These are phyloP conservation scores for Mucor piriformis DNA, from an alignment of 371 early-diverging fungal genomes.

Conservation along the genomic window DNA sequence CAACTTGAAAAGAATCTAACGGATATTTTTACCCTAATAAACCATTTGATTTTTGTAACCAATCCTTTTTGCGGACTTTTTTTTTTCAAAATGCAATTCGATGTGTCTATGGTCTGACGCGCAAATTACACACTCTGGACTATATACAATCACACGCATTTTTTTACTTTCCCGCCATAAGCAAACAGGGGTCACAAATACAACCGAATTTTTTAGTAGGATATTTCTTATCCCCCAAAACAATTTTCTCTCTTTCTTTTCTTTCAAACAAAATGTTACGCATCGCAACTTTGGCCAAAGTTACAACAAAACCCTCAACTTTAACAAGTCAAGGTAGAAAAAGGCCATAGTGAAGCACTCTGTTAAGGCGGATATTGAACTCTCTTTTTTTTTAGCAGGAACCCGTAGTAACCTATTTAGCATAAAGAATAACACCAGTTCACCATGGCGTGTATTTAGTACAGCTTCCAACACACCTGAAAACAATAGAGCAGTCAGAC, in stretches of 20 bases:
- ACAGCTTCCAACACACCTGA: constrained; percentile 7
- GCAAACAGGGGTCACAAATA: not conserved
- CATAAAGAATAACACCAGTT: not conserved
- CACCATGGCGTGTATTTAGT: constrained; percentile 14
- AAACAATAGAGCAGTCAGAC: constrained; percentile 14
- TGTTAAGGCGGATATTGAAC: constrained; percentile 1
- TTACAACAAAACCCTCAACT: not conserved
- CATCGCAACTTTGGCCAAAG: not conserved
- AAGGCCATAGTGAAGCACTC: too few relatives aligned
- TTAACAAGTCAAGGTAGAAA: too few relatives aligned
- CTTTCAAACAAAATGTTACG: not conserved
- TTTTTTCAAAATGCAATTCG: too few relatives aligned
- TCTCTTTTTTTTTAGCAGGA: not conserved
- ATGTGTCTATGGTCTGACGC: too few relatives aligned
- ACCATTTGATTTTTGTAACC: too few relatives aligned
- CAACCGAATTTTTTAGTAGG: not conserved
- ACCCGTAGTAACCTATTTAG: constrained; percentile 1
- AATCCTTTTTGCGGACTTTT: too few relatives aligned
- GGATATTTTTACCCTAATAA: not conserved
- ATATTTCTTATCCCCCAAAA: not conserved
- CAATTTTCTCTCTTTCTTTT: not conserved
- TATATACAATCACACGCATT: not conserved
- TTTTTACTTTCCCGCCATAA: not conserved
- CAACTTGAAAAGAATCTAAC: not conserved
- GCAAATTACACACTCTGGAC: too few relatives aligned